Conservation (phyloP, 371 early-diverging fungal genomes). For the Mucor ambiguus region DNA sequence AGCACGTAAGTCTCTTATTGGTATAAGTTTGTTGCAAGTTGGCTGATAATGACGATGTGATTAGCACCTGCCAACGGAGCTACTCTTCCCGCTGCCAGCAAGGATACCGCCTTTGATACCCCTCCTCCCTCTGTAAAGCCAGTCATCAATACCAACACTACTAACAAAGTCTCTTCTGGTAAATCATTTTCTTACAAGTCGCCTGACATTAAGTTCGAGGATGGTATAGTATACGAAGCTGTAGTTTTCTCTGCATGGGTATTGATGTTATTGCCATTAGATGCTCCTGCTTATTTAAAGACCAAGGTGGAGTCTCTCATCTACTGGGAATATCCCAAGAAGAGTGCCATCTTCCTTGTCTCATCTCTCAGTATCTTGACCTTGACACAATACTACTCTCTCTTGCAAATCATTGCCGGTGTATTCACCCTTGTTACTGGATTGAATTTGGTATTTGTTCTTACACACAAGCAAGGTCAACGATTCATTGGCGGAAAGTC, state of each 20-base stretch:
- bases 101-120: slow-evolving; percentile 14
- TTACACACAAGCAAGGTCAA: slow-evolving; percentile 50
- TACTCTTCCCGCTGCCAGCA: slow-evolving; percentile 7
- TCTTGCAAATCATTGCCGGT: slow-evolving; percentile 56
- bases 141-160: background rate
- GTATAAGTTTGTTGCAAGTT: background rate
- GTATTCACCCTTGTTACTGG: slow-evolving; percentile 53
- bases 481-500: slow-evolving; percentile 43
- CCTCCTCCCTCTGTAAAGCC: slow-evolving; percentile 22
- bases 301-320: slow-evolving; percentile 50
- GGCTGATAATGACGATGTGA: background rate
- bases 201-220: slow-evolving; percentile 49
- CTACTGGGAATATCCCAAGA: slow-evolving; percentile 58
- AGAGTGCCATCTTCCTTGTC: slow-evolving; percentile 41
- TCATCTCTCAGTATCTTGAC: slow-evolving; percentile 40
- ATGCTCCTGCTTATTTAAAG: slow-evolving; percentile 49
- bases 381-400: slow-evolving; percentile 57
- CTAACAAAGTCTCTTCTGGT: background rate
- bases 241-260: background rate
- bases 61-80: background rate
- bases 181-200: slow-evolving; percentile 14
- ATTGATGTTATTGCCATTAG: slow-evolving; percentile 15
- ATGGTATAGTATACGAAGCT: slow-evolving; percentile 34
- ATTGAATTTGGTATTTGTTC: slow-evolving; percentile 57
- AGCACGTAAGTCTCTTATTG: slow-evolving; percentile 1